phyloP scores from a whole-genome alignment of 2,329 filamentous ascomycete species.

The Aspergillus hortae region DNA sequence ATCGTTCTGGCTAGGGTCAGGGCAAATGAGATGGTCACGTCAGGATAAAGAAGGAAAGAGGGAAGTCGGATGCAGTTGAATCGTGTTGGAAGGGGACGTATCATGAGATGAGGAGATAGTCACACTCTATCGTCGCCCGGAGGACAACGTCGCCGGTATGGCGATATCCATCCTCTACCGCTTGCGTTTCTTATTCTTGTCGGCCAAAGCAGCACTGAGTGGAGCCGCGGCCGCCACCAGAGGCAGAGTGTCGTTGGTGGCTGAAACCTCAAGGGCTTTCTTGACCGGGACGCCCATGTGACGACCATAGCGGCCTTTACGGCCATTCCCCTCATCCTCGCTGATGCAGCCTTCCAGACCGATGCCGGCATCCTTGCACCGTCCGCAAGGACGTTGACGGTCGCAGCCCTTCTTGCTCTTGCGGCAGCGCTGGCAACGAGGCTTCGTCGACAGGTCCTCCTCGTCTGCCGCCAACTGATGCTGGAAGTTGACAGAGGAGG shows the following conservation, averaged over 20 bases:
- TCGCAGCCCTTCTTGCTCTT: conserved; percentile 99
- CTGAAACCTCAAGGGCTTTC: conserved; percentile 43
- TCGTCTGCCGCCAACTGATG: conserved; percentile 65
- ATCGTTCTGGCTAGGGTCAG: background rate
- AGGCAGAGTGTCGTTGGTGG: conserved; percentile 54
- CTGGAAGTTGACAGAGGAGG: conserved; percentile 61
- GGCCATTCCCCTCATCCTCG: conserved; percentile 95
- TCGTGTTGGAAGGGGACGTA: background rate
- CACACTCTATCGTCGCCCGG: too few relatives aligned
- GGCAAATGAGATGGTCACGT: background rate
- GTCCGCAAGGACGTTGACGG: conserved; percentile 87
- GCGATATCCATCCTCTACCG: conserved; percentile 37
- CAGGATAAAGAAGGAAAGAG: background rate
- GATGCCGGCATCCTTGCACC: conserved; percentile 94
- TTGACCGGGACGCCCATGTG: conserved; percentile 67
- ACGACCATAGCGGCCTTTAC: conserved; percentile 83
- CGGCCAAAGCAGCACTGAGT: conserved; percentile 33
- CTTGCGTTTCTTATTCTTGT: conserved; percentile 70
- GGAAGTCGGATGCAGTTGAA: background rate
- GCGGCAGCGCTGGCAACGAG: conserved; percentile 93
- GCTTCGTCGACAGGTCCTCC: conserved; percentile 90
- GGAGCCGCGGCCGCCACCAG: conserved; percentile 30
- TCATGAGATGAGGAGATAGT: too few relatives aligned
- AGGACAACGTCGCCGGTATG: too few relatives aligned
- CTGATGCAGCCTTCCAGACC: conserved; percentile 91